Percentiles rank a stretch among this genome's conserved stretches.
Evolutionary conservation across 2,329 filamentous ascomycete genomes (phyloP).

Genomic region (Cordyceps pruinosa): DNA sequence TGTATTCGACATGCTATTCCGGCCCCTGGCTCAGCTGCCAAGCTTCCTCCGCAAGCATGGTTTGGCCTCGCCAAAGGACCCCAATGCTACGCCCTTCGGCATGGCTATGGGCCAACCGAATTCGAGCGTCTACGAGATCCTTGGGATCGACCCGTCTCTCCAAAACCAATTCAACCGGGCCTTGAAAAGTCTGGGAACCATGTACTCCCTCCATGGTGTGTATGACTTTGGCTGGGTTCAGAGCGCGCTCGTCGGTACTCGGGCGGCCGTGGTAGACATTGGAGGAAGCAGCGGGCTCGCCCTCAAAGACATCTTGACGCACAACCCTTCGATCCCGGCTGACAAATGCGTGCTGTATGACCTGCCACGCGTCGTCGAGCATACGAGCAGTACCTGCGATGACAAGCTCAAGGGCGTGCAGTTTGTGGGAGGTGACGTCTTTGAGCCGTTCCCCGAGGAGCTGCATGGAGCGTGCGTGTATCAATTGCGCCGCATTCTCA

Average conservation of each 20-base stretch:
- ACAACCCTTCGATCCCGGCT: neutral
- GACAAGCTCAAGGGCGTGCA: neutral
- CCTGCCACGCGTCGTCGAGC: too few species aligned
- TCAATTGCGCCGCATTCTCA: constrained; percentile 6
- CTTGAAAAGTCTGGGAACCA: neutral
- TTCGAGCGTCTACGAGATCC: neutral
- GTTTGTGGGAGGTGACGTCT: too few species aligned
- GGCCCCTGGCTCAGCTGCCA: neutral
- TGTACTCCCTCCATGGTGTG: constrained; percentile 4
- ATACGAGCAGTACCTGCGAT: too few species aligned
- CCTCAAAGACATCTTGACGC: neutral
- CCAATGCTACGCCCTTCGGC: constrained; percentile 5
- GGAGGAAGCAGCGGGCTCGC: neutral
- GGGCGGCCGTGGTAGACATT: constrained; percentile 2
- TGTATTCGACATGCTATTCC: neutral
- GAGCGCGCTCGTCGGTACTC: neutral
- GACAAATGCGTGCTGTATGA: neutral
- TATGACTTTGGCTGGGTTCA: constrained; percentile 8
- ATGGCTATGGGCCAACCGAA: neutral
- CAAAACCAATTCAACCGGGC: neutral
- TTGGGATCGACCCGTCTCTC: neutral
- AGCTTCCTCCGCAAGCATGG: neutral
- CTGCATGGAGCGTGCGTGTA: neutral
- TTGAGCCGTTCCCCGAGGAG: neutral
- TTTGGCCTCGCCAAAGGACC: neutral